Evolutionary conservation across 352 stramenopile species (phyloP).

Genomic region (Phytophthora ramorum): DNA sequence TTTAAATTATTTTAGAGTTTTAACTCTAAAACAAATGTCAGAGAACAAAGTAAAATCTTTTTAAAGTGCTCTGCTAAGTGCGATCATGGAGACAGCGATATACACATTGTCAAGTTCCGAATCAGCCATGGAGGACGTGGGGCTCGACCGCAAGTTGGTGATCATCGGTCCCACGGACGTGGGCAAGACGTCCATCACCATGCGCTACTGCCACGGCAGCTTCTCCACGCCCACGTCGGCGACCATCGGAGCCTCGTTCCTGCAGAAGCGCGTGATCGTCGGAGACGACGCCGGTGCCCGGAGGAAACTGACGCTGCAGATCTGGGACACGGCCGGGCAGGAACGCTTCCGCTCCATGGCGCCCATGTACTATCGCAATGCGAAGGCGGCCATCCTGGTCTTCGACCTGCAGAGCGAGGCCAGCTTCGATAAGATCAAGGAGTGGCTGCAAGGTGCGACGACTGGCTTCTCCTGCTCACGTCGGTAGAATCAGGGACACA

Average conservation of each 20-base stretch:
- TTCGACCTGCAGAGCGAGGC: conserved; percentile 82
- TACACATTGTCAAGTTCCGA: background rate
- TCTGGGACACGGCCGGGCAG: conserved; percentile 73
- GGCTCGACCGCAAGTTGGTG: conserved; percentile 89
- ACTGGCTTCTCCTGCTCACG: background rate
- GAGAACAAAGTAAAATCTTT: no score
- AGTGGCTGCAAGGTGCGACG: conserved; percentile 77
- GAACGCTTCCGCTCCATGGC: conserved; percentile 87
- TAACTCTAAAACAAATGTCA: no score
- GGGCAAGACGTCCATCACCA: conserved; percentile 90
- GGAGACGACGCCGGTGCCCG: conserved; percentile 51
- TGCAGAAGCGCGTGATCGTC: conserved; percentile 87
- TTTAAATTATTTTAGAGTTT: no score
- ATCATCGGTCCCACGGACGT: conserved; percentile 91
- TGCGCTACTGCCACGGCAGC: conserved; percentile 89
- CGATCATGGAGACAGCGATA: no score
- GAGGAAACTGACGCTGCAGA: conserved; percentile 89
- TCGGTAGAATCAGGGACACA: conserved; percentile 4
- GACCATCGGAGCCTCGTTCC: conserved; percentile 87
- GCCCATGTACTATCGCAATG: conserved; percentile 92
- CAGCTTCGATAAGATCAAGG: conserved; percentile 89
- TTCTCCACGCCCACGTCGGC: conserved; percentile 87
- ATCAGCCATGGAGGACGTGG: conserved; percentile 80
- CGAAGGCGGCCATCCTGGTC: conserved; percentile 88
- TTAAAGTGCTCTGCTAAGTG: no score